Base-by-base conservation (phyloP, 768 basidiomycete species). In the Sarcodon aspratus region DNA sequence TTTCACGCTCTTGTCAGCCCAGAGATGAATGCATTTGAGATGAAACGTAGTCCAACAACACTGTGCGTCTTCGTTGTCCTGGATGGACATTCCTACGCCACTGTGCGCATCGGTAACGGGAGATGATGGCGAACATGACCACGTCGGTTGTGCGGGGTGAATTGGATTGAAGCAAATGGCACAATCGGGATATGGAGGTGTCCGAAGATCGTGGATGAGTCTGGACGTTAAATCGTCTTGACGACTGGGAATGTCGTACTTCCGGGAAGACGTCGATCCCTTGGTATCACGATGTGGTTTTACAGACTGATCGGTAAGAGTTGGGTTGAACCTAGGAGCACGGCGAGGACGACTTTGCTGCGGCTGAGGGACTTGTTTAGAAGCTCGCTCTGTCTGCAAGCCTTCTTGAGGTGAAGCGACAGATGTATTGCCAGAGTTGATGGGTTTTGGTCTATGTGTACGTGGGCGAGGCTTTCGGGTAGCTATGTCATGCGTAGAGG, bases 11-110 rank as follows among this genome's bases (percentile, higher is more conserved):
- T 88, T 87, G 31, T 72, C 66, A 0, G 91, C 92, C 95, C 95
- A 98, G 0, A 85, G 75, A 7, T 76, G 73, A 55, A 97, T 86
- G 57, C 95, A 97, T 55, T 82, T 84, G 18, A 95, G 69, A 65
- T 98, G 95, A 58, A 96, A 93, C 0, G 88, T 80, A 9, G 80
- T 87, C 81, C 87, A 95, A 58, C 95, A 98, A 57, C 80, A 87
- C 51, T 80, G 80, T 6, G 69, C 64, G 7, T 54, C 63, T 27
- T 58, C 53, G 2, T 38, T 48, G 48, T 47, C 9, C 48, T 38
- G 5, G 18, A 4, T 21, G 48, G 9, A 15, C 31, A 6, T 42
- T 33, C 48, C 44, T 50, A 49, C 49, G 43, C 54, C 42, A 35
- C 15, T 36, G 6, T 47, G 33, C 35, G 46, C 46, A 1, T 55